Base-by-base conservation (phyloP, 1,139 yeast genomes). In the Geotrichum phurueaensis region DNA sequence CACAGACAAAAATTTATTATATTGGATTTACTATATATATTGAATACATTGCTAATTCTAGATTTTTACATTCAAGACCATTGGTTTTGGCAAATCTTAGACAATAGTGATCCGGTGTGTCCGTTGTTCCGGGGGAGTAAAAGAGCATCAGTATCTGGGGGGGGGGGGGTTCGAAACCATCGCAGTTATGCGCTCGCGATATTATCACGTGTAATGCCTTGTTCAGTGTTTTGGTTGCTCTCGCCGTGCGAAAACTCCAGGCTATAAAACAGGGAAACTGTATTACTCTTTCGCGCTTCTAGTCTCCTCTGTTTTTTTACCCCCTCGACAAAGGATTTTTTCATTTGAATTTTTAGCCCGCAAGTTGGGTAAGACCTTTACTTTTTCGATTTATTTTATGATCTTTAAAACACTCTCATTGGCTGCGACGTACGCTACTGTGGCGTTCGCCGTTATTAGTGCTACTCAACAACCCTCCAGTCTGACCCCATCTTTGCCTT, bases 381-480 rank as follows among this genome's bases (percentile, higher is more conserved):
- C 27, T 51, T 33, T 31, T 27, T 51, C 12, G 31, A 3, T 25
- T 29, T n/a, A 10, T 13, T 13, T n/a, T 13, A 51, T 51, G 53
- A 4, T 51, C n/a, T 18, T 51, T 25, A 51, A 29, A 7, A 15
- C 33, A 27, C 12, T 27, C 18, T 31, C 20, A 29, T 31, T 51
- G n/a, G n/a, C 47, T 10, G 23, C 53, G n/a, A 15, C 22, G 20
- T 29, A 27, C 43, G 33, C 36, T 51, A 13, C 54, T 36, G 47
- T 43, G 18, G 54, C 47, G 23, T 10, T 31, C 12, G 50, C 55
- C n/a, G 50, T 53, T 4, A n/a, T 29, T 23, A 12, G 47, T 3
- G n/a, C 45, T 56, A 23, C 22, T 3, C 57, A 57, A 31, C 56
- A 45, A 23, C 48, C 52, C 15, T 15, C 43, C 25, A 51, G 51